Evolutionary conservation across 2,329 filamentous ascomycete species (phyloP).

Genomic region (Ascochyta koolunga): DNA sequence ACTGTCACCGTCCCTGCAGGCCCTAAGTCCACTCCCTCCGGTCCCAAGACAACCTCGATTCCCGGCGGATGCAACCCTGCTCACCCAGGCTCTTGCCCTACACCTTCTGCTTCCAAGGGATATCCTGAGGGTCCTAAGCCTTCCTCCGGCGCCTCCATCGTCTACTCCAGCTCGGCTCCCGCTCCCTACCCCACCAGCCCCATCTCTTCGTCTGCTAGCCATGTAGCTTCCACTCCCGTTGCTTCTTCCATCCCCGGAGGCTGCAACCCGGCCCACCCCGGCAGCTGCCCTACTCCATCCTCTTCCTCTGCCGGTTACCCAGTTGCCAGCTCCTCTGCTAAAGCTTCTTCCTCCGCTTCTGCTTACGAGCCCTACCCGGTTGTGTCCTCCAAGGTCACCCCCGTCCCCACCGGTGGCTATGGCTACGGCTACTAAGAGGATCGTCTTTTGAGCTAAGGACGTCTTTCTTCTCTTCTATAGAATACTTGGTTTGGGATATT

Average conservation of each 20-base stretch:
- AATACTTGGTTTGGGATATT: conserved; percentile 5
- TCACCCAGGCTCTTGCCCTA: too few species aligned
- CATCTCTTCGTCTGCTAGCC: too few species aligned
- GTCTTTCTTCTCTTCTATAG: conserved; percentile 9
- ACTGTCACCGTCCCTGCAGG: conserved; percentile 23
- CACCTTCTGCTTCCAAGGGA: conserved; percentile 3
- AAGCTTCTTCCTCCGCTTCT: conserved; percentile 7
- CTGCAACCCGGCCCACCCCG: conserved; percentile 17
- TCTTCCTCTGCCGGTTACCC: conserved; percentile 6
- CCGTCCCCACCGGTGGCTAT: conserved; percentile 26
- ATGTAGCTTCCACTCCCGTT: too few species aligned
- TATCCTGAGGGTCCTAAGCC: conserved; percentile 22
- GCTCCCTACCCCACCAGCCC: conserved; percentile 32
- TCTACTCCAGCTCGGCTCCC: conserved; percentile 13
- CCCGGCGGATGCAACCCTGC: too few species aligned
- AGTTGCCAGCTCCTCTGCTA: not conserved
- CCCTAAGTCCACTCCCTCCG: conserved; percentile 9
- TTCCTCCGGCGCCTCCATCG: conserved; percentile 13
- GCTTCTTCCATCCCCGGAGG: not conserved
- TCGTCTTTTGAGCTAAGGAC: not conserved
- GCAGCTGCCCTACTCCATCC: conserved; percentile 21
- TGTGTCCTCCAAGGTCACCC: conserved; percentile 9
- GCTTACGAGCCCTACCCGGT: conserved; percentile 12
- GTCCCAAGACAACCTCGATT: conserved; percentile 19
- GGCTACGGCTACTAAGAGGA: conserved; percentile 24